A percentile compares a stretch with the other conserved stretches of the same genome.
Evolutionary conservation across 2,329 filamentous ascomycete genomes (phyloP).

Genomic region (Scorias spongiosa): DNA sequence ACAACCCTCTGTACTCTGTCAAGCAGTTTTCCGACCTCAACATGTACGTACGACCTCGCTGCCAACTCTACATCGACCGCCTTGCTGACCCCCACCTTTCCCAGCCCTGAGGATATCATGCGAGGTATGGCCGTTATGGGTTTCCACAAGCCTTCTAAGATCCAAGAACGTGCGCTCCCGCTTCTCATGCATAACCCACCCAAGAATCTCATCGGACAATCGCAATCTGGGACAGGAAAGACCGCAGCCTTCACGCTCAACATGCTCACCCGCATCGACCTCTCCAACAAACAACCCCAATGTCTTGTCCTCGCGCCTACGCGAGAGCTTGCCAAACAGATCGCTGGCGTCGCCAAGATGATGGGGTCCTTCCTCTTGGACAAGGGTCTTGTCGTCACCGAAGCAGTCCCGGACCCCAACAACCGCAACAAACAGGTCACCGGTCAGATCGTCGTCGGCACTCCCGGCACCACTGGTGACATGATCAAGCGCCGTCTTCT

Average conservation of each 20-base stretch:
- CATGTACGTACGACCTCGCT: slow-evolving; percentile 45
- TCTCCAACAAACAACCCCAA: slow-evolving; percentile 57
- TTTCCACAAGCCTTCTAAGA: slow-evolving; percentile 92
- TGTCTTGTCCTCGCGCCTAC: slow-evolving; percentile 82
- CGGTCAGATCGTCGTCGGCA: slow-evolving; percentile 76
- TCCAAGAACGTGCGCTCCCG: slow-evolving; percentile 87
- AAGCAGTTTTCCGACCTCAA: slow-evolving; percentile 73
- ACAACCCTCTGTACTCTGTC: slow-evolving; percentile 75
- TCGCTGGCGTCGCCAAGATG: slow-evolving; percentile 64
- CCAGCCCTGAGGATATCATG: slow-evolving; percentile 48
- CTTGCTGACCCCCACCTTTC: slow-evolving; percentile 6
- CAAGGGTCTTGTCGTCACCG: slow-evolving; percentile 56
- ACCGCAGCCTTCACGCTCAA: slow-evolving; percentile 93
- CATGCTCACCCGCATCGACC: slow-evolving; percentile 73
- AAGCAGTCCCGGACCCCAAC: slow-evolving; percentile 67
- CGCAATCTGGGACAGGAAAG: slow-evolving; percentile 97
- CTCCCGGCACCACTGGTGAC: slow-evolving; percentile 84
- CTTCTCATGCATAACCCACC: slow-evolving; percentile 78
- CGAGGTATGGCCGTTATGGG: slow-evolving; percentile 66
- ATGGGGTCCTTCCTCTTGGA: slow-evolving; percentile 65
- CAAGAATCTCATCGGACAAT: slow-evolving; percentile 90
- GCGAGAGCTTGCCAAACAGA: slow-evolving; percentile 88
- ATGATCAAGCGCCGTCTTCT: slow-evolving; percentile 64
- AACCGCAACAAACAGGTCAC: slow-evolving; percentile 53
- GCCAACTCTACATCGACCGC: background rate